Evolutionary conservation across 345 rosid genomes (phyloP), one percentile per base, ranked within the genome.

Genomic region (Melaleuca quinquenervia): DNA sequence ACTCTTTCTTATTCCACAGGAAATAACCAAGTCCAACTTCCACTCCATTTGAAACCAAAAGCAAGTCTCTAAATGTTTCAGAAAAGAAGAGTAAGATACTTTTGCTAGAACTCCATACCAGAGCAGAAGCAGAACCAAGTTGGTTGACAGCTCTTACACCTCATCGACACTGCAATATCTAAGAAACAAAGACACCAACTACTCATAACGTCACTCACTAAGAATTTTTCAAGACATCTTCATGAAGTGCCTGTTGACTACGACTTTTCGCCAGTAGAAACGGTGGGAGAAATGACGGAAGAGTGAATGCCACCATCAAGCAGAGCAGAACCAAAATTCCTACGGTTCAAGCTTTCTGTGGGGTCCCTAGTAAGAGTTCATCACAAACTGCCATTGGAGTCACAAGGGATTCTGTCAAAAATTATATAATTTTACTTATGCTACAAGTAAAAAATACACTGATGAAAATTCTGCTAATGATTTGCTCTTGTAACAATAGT

Each of bases 341-440:
- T 27, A 92, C 96, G 91, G 92, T 89, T 94, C 98, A 94, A 85
- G 95, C 94, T 89, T 92, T 85, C 86, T 89, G 88, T 7, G 98
- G 95, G 83, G 95, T 92, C 83, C 98, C 98, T 90, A 94, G 84
- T 27, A 94, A 82, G 76, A 95, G 89, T 55, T 97, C 96, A 86
- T 97, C 98, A 83, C 98, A 95, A 87, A 94, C 96, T 95, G 98
- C 84, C 83, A 91, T 50, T 4, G 36, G 22, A 44, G 26, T 45
- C 45, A 54, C 49, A 2, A 52, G 44, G 54, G 24, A 0, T 52
- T 50, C 45, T 0, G 0, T 82, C 84, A 82, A 53, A 49, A 82
- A 50, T n/a, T 45, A 51, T 6, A 1, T 50, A 51, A 82, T 1
- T 48, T 82, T 22, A 8, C 83, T 11, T 22, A 22, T 45, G 83